phyloP scores from a whole-genome alignment of 768 basidiomycete species.

The Suillus tomentosus region DNA sequence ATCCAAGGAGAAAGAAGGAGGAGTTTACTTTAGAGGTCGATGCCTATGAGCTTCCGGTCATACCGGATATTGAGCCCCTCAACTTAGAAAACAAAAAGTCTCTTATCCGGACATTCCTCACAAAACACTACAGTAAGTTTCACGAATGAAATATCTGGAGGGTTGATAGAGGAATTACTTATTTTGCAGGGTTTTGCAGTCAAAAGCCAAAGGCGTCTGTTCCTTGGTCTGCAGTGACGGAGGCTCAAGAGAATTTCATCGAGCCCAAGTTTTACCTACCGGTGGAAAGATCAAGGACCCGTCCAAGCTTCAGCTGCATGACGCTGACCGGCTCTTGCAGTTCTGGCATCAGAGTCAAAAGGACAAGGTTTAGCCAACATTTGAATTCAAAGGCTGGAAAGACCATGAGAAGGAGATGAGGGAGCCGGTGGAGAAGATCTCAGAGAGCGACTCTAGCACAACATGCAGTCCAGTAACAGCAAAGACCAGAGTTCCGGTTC shows the following conservation, averaged over 20 bases:
- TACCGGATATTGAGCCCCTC: too few relatives aligned
- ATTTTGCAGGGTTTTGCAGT: not conserved
- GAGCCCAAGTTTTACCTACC: not conserved
- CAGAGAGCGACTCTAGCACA: too few relatives aligned
- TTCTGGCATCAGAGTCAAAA: too few relatives aligned
- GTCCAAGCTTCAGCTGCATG: not conserved
- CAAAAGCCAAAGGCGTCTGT: not conserved
- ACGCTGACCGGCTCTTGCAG: not conserved
- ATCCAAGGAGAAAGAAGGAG: not conserved
- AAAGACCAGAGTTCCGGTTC: not conserved
- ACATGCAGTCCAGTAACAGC: not conserved
- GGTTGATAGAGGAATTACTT: not conserved
- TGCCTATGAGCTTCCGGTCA: not conserved
- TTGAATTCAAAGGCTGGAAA: too few relatives aligned
- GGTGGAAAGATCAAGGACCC: not conserved
- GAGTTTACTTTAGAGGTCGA: not conserved
- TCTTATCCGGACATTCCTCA: not conserved
- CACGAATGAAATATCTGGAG: not conserved
- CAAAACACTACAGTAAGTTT: constrained; percentile 4
- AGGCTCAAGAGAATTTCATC: not conserved
- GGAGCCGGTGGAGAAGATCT: too few relatives aligned
- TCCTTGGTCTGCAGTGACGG: not conserved
- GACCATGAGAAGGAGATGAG: too few relatives aligned
- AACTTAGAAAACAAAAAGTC: too few relatives aligned
- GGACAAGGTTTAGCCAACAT: too few relatives aligned